Evolutionary conservation across 805 yeast species (phyloP).

Genomic region (Komagataella pseudopastoris): DNA sequence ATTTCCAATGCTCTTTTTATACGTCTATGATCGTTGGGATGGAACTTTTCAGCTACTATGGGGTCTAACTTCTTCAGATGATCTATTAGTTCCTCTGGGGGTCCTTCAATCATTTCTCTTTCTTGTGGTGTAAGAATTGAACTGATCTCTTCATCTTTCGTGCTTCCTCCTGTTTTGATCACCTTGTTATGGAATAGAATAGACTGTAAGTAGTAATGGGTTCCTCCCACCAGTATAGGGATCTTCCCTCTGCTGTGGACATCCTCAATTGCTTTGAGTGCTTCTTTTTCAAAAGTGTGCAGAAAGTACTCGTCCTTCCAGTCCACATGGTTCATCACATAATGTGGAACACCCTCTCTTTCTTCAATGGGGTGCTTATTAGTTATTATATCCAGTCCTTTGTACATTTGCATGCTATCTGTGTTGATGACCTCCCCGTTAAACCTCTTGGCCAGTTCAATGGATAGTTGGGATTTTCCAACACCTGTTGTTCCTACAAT

Average conservation of each 20-base stretch:
- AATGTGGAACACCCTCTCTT: slow-evolving; percentile 66
- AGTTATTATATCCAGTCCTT: slow-evolving; percentile 60
- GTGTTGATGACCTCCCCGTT: slow-evolving; percentile 90
- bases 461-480: slow-evolving; percentile 64
- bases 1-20: slow-evolving; percentile 74
- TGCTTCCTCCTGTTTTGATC: neutral
- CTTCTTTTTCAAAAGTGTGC: slow-evolving; percentile 68
- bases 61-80: slow-evolving; percentile 51
- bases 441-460: slow-evolving; percentile 62
- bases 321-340: slow-evolving; percentile 69
- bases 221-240: slow-evolving; percentile 91
- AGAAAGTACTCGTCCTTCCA: slow-evolving; percentile 79
- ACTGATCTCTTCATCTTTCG: slow-evolving; percentile 1
- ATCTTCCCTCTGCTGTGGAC: slow-evolving; percentile 55
- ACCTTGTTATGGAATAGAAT: slow-evolving; percentile 45
- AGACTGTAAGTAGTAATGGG: slow-evolving; percentile 84
- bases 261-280: slow-evolving; percentile 43
- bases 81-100: slow-evolving; percentile 33
- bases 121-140: slow-evolving; percentile 14
- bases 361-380: slow-evolving; percentile 85
- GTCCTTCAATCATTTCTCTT: slow-evolving; percentile 36
- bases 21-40: slow-evolving; percentile 80
- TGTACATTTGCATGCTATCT: slow-evolving; percentile 94
- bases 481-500: slow-evolving; percentile 85
- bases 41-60: slow-evolving; percentile 62